Base-by-base conservation (phyloP, 192 early-diverging fungal genomes). In the Irineochytrium annulatum region DNA sequence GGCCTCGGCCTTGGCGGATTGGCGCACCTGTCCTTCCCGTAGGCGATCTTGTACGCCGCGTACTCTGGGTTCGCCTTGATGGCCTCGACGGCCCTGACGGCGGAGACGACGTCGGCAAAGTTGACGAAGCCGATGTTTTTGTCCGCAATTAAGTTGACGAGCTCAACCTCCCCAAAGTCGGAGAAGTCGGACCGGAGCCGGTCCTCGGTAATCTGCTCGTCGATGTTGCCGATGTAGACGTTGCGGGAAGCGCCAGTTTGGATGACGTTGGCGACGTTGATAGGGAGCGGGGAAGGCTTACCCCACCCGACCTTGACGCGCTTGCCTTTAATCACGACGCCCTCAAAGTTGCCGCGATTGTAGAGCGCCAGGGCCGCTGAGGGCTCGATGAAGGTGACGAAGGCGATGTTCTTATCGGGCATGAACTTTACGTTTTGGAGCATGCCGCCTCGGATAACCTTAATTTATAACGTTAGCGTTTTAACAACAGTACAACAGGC, bases 11-110 rank as follows among this genome's bases (percentile, higher is more conserved):
- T 68, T 3, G 87, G 83, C 17, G 87, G 78, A 48, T 90, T 88
- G 27, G 85, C 90, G 68, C 91, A 94, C 4, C 92, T 86, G 68
- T 94, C 92, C 60, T 92, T 91, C n/a, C 92, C 91, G 73, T 77
- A 94, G 56, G 81, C 85, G 67, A 94, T 76, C 35, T 79, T 69
- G 56, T 78, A 78, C 19, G 34, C 39, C 1, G 59, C 41, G 57
- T 74, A 72, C 29, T 80, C 84, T 26, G 84, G 78, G 43, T 86
- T 77, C 11, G 45, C 29, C 32, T 77, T 75, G 34, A 89, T 84
- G 4, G 70, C 72, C 22, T 91, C 87, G n/a, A 91, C 87, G 22
- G 90, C 92, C 44, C 80, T 81, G 33, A 94, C 78, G 13, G 92
- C 91, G 19, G 68, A 78, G 1, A 69, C 46, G 53, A 94, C 87